Percentiles rank a stretch among this genome's conserved stretches.
phyloP scores from a whole-genome alignment of 2,329 filamentous ascomycete species.

The Xylariaceae sp. region DNA sequence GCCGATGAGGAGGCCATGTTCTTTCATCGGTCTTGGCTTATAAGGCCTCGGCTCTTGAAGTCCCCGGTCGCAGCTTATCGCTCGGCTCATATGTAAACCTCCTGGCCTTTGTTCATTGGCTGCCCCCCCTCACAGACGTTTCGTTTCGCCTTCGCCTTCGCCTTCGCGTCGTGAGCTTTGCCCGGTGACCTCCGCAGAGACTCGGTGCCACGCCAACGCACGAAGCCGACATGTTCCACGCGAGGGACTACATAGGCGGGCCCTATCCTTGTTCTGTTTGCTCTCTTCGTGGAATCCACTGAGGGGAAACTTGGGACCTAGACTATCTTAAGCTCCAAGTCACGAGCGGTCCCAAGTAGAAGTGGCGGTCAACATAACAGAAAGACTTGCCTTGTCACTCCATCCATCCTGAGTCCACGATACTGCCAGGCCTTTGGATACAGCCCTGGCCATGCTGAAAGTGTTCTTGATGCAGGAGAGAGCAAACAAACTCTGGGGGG shows the following conservation, averaged over 20 bases:
- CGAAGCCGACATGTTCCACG: conserved; percentile 8
- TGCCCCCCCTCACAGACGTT: not conserved
- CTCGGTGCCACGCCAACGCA: conserved; percentile 10
- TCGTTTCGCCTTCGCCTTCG: not conserved
- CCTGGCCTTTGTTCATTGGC: not conserved
- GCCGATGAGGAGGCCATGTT: conserved; percentile 1
- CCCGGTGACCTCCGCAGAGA: not conserved
- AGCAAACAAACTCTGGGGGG: conserved; percentile 6
- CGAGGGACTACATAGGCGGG: not conserved
- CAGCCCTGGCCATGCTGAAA: not conserved
- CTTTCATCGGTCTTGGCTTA: conserved; percentile 6
- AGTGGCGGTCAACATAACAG: conserved; percentile 14
- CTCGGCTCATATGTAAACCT: conserved; percentile 3
- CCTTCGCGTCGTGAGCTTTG: not conserved
- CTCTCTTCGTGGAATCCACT: not conserved
- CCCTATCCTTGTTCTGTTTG: conserved; percentile 8
- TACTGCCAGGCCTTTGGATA: not conserved
- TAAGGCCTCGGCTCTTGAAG: not conserved
- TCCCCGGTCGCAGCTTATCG: not conserved
- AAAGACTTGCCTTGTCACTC: not conserved
- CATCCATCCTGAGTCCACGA: not conserved
- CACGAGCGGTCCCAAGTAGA: not conserved
- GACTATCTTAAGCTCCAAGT: conserved; percentile 2
- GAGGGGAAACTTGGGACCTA: not conserved
- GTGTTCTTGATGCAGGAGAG: conserved; percentile 2